Conservation (phyloP, 352 stramenopile species). For the Albugo laibachii region DNA sequence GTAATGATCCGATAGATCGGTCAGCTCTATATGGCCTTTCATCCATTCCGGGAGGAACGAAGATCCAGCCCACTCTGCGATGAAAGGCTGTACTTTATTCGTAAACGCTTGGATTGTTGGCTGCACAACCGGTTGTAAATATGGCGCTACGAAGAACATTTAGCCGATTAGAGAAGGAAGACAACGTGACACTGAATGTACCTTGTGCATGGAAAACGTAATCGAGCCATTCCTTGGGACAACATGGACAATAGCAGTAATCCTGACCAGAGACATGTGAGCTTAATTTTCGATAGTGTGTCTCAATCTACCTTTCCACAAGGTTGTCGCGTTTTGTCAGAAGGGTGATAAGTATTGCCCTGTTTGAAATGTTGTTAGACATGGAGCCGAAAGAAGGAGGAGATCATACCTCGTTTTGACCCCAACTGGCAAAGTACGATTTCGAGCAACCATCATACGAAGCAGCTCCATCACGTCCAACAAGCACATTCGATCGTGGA, state of each 20-base stretch:
- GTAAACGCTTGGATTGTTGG: conserved; percentile 35
- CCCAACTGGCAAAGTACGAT: conserved; percentile 58
- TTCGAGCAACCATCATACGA: conserved; percentile 45
- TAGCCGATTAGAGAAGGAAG: neutral
- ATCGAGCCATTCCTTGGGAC: conserved; percentile 62
- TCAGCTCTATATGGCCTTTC: conserved; percentile 23
- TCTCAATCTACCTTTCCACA: conserved; percentile 5
- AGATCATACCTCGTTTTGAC: conserved; percentile 19
- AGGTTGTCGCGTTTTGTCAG: conserved; percentile 5
- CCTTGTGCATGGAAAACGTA: conserved; percentile 60
- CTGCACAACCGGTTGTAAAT: conserved; percentile 31
- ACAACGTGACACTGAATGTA: conserved; percentile 4
- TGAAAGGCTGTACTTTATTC: conserved; percentile 32
- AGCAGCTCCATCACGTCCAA: conserved; percentile 58
- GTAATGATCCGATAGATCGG: conserved; percentile 66
- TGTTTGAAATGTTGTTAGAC: conserved; percentile 3
- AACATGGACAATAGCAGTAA: conserved; percentile 67
- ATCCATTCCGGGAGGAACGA: too few relatives aligned
- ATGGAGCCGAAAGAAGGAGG: conserved; percentile 1
- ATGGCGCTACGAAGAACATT: conserved; percentile 16
- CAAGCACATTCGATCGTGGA: conserved; percentile 51
- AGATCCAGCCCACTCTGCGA: conserved; percentile 36
- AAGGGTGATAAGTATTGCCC: conserved; percentile 41
- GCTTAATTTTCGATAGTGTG: conserved; percentile 16
- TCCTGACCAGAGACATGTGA: conserved; percentile 5